Conservation (phyloP, 176 grass and related monocot species). For the Puya raimondii region DNA sequence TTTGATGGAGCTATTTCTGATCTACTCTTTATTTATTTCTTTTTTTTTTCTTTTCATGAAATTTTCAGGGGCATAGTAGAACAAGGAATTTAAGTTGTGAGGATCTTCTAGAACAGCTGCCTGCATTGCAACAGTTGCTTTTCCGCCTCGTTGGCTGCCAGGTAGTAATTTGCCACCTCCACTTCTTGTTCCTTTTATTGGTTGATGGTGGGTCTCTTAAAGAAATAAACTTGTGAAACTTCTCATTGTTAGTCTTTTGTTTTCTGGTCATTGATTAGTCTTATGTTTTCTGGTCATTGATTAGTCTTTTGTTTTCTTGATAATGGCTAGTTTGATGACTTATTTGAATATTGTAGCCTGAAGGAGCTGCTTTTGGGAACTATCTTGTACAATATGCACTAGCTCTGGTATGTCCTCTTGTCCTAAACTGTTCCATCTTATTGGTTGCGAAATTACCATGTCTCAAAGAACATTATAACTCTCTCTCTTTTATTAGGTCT, state of each 20-base stretch:
- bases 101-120: conserved; percentile 81
- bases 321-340: conserved; percentile 9
- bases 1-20: neutral
- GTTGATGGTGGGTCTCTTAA: neutral
- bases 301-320: neutral
- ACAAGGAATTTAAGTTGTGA: conserved; percentile 58
- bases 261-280: neutral
- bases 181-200: neutral
- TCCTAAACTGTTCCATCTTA: neutral
- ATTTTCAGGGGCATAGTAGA: conserved; percentile 69
- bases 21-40: neutral
- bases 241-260: neutral
- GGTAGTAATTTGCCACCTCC: conserved; percentile 20
- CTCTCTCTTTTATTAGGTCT: too few species aligned
- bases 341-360: conserved; percentile 44
- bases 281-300: neutral
- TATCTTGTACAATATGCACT: conserved; percentile 81
- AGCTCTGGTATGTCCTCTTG: conserved; percentile 43
- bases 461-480: neutral
- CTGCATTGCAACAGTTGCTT: conserved; percentile 73
- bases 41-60: neutral
- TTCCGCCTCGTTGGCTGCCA: conserved; percentile 78
- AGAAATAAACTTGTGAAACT: neutral
- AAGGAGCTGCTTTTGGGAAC: conserved; percentile 77
- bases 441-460: neutral